These are phyloP conservation scores for Candida succiphila DNA, from an alignment of 805 yeast species.

Conservation along the genomic window DNA sequence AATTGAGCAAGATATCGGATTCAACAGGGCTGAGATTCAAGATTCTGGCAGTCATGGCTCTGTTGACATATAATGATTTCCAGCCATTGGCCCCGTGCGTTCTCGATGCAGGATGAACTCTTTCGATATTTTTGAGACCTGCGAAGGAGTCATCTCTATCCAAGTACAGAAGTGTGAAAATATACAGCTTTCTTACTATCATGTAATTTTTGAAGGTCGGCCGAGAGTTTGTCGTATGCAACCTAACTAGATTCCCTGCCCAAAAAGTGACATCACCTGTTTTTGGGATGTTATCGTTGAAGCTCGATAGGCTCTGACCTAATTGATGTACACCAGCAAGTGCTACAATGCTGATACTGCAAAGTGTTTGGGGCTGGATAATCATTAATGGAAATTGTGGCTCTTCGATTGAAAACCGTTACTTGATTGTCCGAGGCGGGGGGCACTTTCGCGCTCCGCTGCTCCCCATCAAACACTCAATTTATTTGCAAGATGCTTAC, in stretches of 20 bases:
- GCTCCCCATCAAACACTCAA: too few relatives aligned
- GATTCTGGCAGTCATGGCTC: slow-evolving; percentile 39
- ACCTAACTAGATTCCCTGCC: slow-evolving; percentile 51
- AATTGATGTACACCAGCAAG: too few relatives aligned
- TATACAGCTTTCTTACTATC: slow-evolving; percentile 42
- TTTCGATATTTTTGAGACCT: slow-evolving; percentile 37
- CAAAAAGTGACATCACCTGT: slow-evolving; percentile 51
- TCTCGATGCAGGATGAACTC: slow-evolving; percentile 53
- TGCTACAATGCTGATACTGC: too few relatives aligned
- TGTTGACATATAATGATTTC: slow-evolving; percentile 47
- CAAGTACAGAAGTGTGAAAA: slow-evolving; percentile 29
- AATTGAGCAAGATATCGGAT: slow-evolving; percentile 34
- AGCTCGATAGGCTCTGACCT: too few relatives aligned
- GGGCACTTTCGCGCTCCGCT: too few relatives aligned
- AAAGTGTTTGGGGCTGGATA: too few relatives aligned
- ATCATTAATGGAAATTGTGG: too few relatives aligned
- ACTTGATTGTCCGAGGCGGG: too few relatives aligned
- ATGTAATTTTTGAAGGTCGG: slow-evolving; percentile 36
- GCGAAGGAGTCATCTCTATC: slow-evolving; percentile 33
- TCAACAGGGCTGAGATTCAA: slow-evolving; percentile 44
- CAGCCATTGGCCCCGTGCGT: slow-evolving; percentile 60
- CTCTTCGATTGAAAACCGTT: too few relatives aligned
- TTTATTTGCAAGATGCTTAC: too few relatives aligned
- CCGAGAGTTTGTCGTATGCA: slow-evolving; percentile 46
- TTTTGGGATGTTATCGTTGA: slow-evolving; percentile 37